phyloP scores from a whole-genome alignment of 345 rosid genomes.

The Syzygium grande region DNA sequence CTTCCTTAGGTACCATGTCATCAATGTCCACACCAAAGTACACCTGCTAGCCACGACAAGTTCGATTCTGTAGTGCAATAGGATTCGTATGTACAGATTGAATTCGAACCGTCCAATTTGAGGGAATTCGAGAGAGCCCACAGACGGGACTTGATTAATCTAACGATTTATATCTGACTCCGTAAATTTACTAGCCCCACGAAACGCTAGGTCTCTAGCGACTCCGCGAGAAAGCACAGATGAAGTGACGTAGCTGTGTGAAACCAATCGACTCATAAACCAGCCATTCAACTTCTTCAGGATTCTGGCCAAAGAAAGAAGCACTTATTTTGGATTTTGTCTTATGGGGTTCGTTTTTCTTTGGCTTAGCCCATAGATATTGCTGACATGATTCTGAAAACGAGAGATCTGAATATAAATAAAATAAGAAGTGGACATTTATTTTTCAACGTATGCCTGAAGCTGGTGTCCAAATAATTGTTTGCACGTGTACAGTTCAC shows the following conservation, averaged over 20 bases:
- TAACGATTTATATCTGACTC: background rate
- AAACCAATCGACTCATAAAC: background rate
- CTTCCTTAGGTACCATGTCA: background rate
- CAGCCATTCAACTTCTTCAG: background rate
- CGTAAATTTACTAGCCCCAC: background rate
- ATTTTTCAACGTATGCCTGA: background rate
- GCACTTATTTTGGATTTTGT: background rate
- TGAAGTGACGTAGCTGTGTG: background rate
- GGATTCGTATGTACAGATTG: background rate
- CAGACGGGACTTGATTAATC: background rate
- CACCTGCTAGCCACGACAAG: no score
- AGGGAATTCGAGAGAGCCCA: background rate
- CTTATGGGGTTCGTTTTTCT: background rate
- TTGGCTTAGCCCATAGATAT: background rate
- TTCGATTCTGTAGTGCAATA: background rate
- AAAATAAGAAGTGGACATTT: background rate
- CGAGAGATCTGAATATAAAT: background rate
- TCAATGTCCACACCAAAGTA: background rate
- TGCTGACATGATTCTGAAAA: background rate
- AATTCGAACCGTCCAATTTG: background rate
- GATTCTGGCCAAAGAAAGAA: no score
- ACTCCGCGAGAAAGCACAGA: background rate
- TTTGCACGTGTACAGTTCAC: background rate
- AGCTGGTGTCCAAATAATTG: background rate
- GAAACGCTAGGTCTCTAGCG: background rate